These are phyloP conservation scores for Coprinopsis strossmayeri DNA, from an alignment of 768 basidiomycete genomes.

Conservation along the genomic window DNA sequence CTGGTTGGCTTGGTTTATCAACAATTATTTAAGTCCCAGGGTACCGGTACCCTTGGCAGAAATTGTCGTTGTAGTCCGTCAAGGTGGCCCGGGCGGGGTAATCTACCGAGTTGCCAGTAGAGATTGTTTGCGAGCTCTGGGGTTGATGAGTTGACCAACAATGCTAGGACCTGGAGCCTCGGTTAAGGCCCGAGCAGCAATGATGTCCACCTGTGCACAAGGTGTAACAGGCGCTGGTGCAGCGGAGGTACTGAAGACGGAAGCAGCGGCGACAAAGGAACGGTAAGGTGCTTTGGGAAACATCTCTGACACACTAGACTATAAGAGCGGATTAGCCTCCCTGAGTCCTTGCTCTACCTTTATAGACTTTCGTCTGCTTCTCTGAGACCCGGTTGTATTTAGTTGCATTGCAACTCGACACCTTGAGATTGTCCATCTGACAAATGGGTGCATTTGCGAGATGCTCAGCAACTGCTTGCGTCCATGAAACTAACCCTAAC, in stretches of 20 bases:
- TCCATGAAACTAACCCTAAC: too few relatives aligned
- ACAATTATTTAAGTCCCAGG: conserved; percentile 18
- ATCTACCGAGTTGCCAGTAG: conserved; percentile 19
- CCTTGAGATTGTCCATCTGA: too few relatives aligned
- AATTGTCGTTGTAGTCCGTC: conserved; percentile 20
- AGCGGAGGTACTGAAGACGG: conserved; percentile 7
- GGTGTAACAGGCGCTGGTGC: conserved; percentile 18
- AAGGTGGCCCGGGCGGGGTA: conserved; percentile 25
- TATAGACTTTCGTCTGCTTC: too few relatives aligned
- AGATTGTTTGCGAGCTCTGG: conserved; percentile 21
- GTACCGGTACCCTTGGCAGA: conserved; percentile 24
- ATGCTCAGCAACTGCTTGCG: too few relatives aligned
- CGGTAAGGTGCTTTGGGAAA: conserved; percentile 6
- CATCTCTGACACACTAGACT: conserved; percentile 1
- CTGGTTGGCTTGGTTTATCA: conserved; percentile 19
- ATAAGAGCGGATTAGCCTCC: too few relatives aligned
- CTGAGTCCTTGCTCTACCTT: too few relatives aligned
- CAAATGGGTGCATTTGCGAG: too few relatives aligned
- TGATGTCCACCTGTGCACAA: conserved; percentile 23
- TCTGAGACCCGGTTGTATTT: too few relatives aligned
- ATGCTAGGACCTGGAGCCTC: conserved; percentile 21
- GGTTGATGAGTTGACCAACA: conserved; percentile 20
- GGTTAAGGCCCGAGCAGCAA: conserved; percentile 21
- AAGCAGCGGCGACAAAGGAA: conserved; percentile 6
- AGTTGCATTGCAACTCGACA: too few relatives aligned